These are phyloP conservation scores for Alternaria metachromatica DNA, from an alignment of 2,329 filamentous ascomycete species.

Conservation along the genomic window DNA sequence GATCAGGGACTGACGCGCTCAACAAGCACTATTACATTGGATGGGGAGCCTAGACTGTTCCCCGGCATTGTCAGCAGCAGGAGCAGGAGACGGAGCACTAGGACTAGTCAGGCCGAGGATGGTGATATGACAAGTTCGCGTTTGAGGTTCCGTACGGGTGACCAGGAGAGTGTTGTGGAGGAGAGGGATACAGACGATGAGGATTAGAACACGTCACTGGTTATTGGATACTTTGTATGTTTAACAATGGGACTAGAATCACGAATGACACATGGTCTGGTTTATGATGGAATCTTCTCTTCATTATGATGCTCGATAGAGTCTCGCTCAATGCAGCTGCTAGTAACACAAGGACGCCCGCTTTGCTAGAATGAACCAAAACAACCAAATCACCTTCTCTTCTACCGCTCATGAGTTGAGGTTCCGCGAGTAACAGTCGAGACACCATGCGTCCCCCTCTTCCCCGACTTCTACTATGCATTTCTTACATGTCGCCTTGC, in stretches of 20 bases:
- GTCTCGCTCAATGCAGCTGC: not conserved
- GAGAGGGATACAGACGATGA: slow-evolving; percentile 19
- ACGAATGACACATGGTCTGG: not conserved
- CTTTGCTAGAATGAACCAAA: not conserved
- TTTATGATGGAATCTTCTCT: not conserved
- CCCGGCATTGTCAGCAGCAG: slow-evolving; percentile 69
- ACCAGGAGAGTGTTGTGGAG: slow-evolving; percentile 13
- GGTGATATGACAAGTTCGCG: slow-evolving; percentile 16
- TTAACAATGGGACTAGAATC: not conserved
- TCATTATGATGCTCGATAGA: not conserved
- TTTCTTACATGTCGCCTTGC: slow-evolving; percentile 67
- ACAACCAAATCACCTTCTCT: not conserved
- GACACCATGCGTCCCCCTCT: slow-evolving; percentile 70
- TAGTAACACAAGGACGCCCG: slow-evolving; percentile 3
- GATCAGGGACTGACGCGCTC: slow-evolving; percentile 28
- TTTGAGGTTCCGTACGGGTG: slow-evolving; percentile 9
- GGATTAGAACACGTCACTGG: not conserved
- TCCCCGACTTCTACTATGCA: slow-evolving; percentile 71
- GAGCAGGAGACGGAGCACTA: slow-evolving; percentile 46
- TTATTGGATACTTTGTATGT: not conserved
- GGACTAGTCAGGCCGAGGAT: slow-evolving; percentile 29
- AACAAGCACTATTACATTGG: slow-evolving; percentile 38
- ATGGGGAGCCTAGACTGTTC: slow-evolving; percentile 72
- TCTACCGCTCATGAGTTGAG: slow-evolving; percentile 23
- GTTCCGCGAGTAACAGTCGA: slow-evolving; percentile 60